Percentiles rank a stretch among this genome's conserved stretches.
Evolutionary conservation across 306 rosid species (phyloP).

Genomic region (Dryas alaskensis): DNA sequence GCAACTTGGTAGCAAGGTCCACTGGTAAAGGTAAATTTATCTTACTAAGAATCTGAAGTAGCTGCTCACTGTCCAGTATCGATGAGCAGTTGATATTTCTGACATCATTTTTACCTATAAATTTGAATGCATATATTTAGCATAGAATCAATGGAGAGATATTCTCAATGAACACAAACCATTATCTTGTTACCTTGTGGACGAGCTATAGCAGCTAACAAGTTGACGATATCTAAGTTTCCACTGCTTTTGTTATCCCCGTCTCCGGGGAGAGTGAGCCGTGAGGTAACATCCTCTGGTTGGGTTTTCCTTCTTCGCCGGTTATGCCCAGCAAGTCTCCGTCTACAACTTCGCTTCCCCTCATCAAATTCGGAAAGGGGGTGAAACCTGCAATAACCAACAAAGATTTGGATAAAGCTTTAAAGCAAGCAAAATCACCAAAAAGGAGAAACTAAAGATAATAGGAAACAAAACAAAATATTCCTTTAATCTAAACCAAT

Average conservation of each 20-base stretch:
- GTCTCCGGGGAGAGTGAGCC: constrained; percentile 36
- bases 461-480: not conserved
- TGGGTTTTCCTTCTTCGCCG: constrained; percentile 78
- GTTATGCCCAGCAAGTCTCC: constrained; percentile 93
- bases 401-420: not conserved
- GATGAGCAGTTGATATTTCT: constrained; percentile 42
- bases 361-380: constrained; percentile 79
- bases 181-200: constrained; percentile 51
- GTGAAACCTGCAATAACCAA: constrained; percentile 53
- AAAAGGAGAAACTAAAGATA: not conserved
- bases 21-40: constrained; percentile 64
- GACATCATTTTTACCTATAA: constrained; percentile 67
- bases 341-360: constrained; percentile 85
- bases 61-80: constrained; percentile 66
- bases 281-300: constrained; percentile 66
- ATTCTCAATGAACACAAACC: not conserved
- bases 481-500: not conserved
- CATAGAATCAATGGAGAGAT: not conserved
- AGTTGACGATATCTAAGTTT: constrained; percentile 59
- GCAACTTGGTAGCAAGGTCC: constrained; percentile 75
- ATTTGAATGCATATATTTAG: constrained; percentile 21
- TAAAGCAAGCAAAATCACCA: not conserved
- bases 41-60: constrained; percentile 73
- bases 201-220: constrained; percentile 67
- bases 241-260: constrained; percentile 34